Evolutionary conservation across 805 yeast species (phyloP).

Genomic region (Metschnikowia cubensis): DNA sequence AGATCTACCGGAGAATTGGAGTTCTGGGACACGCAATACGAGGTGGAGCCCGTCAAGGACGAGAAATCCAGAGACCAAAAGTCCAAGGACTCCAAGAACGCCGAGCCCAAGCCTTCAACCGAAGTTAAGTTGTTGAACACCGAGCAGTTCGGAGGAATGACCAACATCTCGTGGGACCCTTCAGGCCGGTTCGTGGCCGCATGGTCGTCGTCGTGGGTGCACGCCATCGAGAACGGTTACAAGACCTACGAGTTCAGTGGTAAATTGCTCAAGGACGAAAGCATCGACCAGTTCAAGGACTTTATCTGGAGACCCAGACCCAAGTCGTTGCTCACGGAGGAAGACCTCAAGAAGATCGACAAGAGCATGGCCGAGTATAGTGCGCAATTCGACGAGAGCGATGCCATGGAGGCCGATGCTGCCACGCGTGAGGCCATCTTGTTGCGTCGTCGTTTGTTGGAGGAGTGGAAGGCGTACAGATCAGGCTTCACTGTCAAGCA

Average conservation of each 20-base stretch:
- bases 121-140: conserved; percentile 54
- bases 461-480: conserved; percentile 86
- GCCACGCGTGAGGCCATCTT: conserved; percentile 87
- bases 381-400: conserved; percentile 90
- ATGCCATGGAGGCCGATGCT: conserved; percentile 92
- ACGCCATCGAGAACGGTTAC: conserved; percentile 85
- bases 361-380: conserved; percentile 85
- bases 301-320: conserved; percentile 99
- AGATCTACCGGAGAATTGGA: conserved; percentile 63
- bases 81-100: conserved; percentile 33
- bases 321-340: conserved; percentile 63
- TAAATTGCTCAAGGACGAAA: conserved; percentile 66
- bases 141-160: conserved; percentile 70
- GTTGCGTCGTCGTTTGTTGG: conserved; percentile 73
- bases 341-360: conserved; percentile 84
- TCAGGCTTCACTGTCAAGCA: conserved; percentile 28
- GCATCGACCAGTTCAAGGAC: conserved; percentile 77
- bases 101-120: not conserved
- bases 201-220: conserved; percentile 85
- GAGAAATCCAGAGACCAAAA: not conserved
- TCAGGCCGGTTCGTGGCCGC: conserved; percentile 88
- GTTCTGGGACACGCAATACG: conserved; percentile 81
- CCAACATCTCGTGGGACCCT: conserved; percentile 90
- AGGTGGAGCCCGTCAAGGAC: conserved; percentile 40
- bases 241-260: conserved; percentile 85